Evolutionary conservation across 129 eudicot genomes (phyloP), one percentile per base, ranked within the genome.

Genomic region (Oenanthe sinensis): DNA sequence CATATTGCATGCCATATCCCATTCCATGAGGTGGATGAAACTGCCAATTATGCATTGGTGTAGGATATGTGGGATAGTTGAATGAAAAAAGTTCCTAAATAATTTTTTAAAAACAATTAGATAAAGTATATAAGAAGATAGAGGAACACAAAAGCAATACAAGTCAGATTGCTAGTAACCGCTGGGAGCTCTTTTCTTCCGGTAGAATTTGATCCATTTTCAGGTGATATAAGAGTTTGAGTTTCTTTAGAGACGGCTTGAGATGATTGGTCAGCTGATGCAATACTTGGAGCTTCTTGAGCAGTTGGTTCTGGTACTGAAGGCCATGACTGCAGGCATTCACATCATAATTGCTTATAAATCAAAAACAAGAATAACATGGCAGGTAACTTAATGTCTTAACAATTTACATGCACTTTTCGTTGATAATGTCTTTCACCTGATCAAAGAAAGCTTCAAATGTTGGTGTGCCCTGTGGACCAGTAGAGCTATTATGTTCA

Each of bases 171-270:
- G 76, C 69, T 69, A 77, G 72, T 26, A 84, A 86, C 91, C 85
- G 63, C 78, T 37, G 91, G 95, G 60, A 90, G 86, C 70, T 87
- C 95, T 76, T 80, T 84, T 72, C 90, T 84, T 82, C 78, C 84
- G 16, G 75, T 47, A 75, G 85, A 26, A 82, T 39, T 81, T 58
- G 86, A 73, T 24, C 76, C 88, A 52, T 74, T 83, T 49, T n/a
- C 77, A 30, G 42, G 43, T n/a, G 58, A 65, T 24, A 67, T 50
- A 10, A 75, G 36, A 76, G 44, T 83, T 55, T 75, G 84, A 76
- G 55, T 43, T 13, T 65, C 46, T 37, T 15, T 47, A 16, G 81
- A 75, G 74, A 16, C 63, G 60, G 80, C 81, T 81, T 85, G 82
- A 77, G 89, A 50, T 69, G 86, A 62, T 33, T 77, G 78, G 15